Base-by-base conservation (phyloP, 352 stramenopile species). In the Pythium aquatile region DNA sequence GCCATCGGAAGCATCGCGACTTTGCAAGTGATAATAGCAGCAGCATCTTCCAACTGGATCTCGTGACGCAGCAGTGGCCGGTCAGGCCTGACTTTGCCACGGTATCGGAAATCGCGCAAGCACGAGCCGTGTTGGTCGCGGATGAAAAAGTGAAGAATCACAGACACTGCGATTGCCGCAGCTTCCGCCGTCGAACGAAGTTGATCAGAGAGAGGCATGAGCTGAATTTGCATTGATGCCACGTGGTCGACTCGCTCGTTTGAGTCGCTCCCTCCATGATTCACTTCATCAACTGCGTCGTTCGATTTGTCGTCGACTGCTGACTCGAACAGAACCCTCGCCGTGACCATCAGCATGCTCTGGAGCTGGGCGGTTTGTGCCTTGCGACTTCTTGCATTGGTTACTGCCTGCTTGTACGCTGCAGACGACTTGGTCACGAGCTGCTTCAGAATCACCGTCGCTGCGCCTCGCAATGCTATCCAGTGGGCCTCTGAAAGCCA, bases 51-150 rank as follows among this genome's bases (percentile, higher is more conserved):
- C 14, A 70, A 40, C 11, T 58, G 20, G 28, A 70, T 46, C 24
- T 39, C 30, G 49, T 64, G 56, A 10, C 10, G 5, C 10, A 69
- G 44, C 14, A 37, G 20, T 35, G 9, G 33, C 16, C 48, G 26
- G 9, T 49, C 37, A 5, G 8, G 7, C 3, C 55, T n/a, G 1
- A 69, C 16, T 28, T 64, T 66, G 5, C 52, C 57, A 20, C 64
- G 57, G 13, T 66, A 47, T 10, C 47, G 64, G 32, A 70, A 66
- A 42, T 70, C 64, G 13, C 61, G 61, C 33, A 68, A 35, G 33
- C 44, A 39, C 17, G 33, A 29, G n/a, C 55, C 46, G 5, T 28
- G 49, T 48, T 26, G 32, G 14, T 46, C 13, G 9, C 24, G 44
- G 16, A 68, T 24, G 42, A 26, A 29, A 14, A 63, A 58, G 37